These are phyloP conservation scores for Imleria badia DNA, from an alignment of 768 basidiomycete species.

Conservation along the genomic window DNA sequence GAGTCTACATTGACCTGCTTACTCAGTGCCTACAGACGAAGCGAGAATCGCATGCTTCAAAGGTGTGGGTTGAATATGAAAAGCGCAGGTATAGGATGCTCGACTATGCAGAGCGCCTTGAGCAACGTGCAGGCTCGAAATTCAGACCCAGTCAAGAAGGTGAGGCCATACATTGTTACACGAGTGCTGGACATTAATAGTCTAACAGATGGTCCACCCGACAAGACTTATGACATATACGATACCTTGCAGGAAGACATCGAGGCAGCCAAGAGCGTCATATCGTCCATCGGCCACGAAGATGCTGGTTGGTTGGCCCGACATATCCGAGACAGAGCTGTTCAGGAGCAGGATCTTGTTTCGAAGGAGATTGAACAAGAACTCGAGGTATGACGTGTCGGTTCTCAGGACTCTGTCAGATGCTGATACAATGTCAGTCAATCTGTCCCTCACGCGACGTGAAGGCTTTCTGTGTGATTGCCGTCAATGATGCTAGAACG, in stretches of 20 bases:
- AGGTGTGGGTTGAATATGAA: constrained; percentile 56
- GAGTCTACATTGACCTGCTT: neutral
- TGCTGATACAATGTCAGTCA: constrained; percentile 35
- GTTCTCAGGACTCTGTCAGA: neutral
- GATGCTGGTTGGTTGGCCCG: constrained; percentile 67
- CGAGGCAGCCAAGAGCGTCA: constrained; percentile 40
- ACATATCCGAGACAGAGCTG: constrained; percentile 48
- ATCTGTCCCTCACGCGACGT: constrained; percentile 74
- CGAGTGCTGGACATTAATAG: neutral
- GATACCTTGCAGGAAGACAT: constrained; percentile 61
- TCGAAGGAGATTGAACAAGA: constrained; percentile 69
- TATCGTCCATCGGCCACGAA: constrained; percentile 40
- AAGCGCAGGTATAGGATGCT: constrained; percentile 53
- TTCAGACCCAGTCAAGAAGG: constrained; percentile 45
- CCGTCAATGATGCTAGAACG: constrained; percentile 63
- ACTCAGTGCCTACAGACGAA: constrained; percentile 43
- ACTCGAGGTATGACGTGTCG: constrained; percentile 54
- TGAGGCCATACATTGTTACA: constrained; percentile 15
- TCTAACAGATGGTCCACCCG: constrained; percentile 34
- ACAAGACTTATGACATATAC: constrained; percentile 54
- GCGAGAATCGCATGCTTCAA: constrained; percentile 57
- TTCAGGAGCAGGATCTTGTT: constrained; percentile 48
- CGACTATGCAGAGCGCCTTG: constrained; percentile 64
- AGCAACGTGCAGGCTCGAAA: constrained; percentile 51
- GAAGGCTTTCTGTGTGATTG: constrained; percentile 71